Evolutionary conservation across 805 yeast genomes (phyloP), one percentile per base, ranked within the genome.

Genomic region (Candida palmyrensis): DNA sequence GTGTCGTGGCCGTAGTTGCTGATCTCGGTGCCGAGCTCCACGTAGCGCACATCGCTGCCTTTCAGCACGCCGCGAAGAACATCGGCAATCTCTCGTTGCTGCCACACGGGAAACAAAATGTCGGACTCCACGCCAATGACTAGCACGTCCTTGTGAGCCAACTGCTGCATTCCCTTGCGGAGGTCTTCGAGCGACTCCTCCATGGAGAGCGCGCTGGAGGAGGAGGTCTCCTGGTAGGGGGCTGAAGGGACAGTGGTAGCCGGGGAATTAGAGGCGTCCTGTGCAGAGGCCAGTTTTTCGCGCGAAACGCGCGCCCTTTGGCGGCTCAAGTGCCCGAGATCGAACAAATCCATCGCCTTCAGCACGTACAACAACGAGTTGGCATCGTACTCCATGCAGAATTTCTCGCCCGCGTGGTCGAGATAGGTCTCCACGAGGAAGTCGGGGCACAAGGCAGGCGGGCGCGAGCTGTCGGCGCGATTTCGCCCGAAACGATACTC

Each of bases 261-360:
- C 2, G 18, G 27, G 8, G 25, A 25, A 18, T 25, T 24, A 6
- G 33, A 39, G 3, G 45, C 18, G 12, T 33, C 30, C 14, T 30
- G 29, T 14, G n/a, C n/a, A n/a, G n/a, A n/a, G 41, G 17, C 58
- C 13, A 42, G 33, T 6, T 47, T 36, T 41, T 58, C 59, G 42
- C 82, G 59, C 21, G 66, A 62, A 3, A 43, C 40, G 1, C 21
- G 21, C 1, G 85, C 82, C 33, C 60, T 57, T 1, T 45, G 27
- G 41, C 77, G 57, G 48, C 73, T 75, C 5, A 48, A 45, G 2
- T 36, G 32, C 4, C 95, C 82, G 46, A 89, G 60, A 52, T 89
- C 96, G 57, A 89, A 89, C 50, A 89, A 61, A 55, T 89, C 97
- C 97, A 89, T 89, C 1, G 96, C 96, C 57, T 89, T 89, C 40